A percentile compares a stretch with the other conserved stretches of the same genome.
phyloP scores from a whole-genome alignment of 192 early-diverging fungal species.

The Piromyces sp. region DNA sequence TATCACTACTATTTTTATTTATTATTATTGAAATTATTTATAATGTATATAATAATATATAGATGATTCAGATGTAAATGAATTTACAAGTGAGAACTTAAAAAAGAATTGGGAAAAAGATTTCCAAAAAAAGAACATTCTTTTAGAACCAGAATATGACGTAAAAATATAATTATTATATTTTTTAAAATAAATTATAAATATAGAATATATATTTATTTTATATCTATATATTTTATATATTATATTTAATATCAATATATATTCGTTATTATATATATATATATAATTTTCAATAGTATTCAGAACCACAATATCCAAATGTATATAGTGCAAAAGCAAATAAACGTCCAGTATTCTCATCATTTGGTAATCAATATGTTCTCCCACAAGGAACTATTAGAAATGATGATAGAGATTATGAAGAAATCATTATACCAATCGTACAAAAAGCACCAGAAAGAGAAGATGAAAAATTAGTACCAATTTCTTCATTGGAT shows the following conservation, averaged over 20 bases:
- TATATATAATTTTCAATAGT: neutral
- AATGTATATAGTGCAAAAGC: neutral
- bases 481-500: constrained; percentile 56
- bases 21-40: too few relatives aligned
- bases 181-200: too few relatives aligned
- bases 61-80: neutral
- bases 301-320: neutral
- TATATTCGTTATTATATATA: too few relatives aligned
- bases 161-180: too few relatives aligned
- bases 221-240: too few relatives aligned
- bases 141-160: neutral
- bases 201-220: too few relatives aligned
- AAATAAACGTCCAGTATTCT: neutral
- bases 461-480: constrained; percentile 38
- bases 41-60: too few relatives aligned
- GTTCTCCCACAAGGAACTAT: neutral
- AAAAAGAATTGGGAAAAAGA: neutral
- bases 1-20: too few relatives aligned
- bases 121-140: neutral
- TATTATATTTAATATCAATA: too few relatives aligned
- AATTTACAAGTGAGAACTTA: neutral
- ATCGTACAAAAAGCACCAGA: constrained; percentile 45
- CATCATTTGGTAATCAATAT: neutral
- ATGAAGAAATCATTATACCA: constrained; percentile 86
- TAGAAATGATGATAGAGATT: constrained; percentile 24